Base-by-base conservation (phyloP, 192 early-diverging fungal genomes). In the Rhizoclosmatium sp. region DNA sequence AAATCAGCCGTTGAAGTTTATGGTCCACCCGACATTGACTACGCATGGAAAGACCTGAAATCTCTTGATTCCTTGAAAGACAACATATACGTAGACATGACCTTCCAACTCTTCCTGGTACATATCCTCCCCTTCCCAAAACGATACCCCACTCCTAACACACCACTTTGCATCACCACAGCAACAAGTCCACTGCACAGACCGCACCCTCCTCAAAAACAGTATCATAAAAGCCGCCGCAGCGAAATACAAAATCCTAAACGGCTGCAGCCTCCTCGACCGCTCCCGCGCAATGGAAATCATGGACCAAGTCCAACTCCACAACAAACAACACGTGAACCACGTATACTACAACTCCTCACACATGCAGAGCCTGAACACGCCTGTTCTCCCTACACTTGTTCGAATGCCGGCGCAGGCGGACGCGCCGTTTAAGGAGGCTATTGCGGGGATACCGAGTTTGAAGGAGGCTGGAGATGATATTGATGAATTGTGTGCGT, bases 181-280 rank as follows among this genome's bases (percentile, higher is more conserved):
- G 40, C n/a, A 9, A 16, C 69, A 71, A 45, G 21, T 45, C n/a
- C 14, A 71, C 21, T 71, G 21, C 69, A 31, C 69, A 5, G 51
- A 71, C 47, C 21, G 45, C 2, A 56, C 21, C 23, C 7, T 45
- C 14, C 21, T 71, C 69, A 71, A 71, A 56, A 49, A 58, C n/a
- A 31, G 5, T 4, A 44, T 44, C 47, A 71, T 44, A 12, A 23
- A 45, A 40, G 23, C 19, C 39, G 51, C 45, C 39, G 47, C 69
- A 2, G 47, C 51, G 0, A 71, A 71, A 56, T 71, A 71, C 51
- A 71, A 71, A 39, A 71, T 71, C 19, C 51, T 71, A 41, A 45
- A 71, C 39, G 16, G 31, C 16, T 71, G 69, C 41, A 56, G 31
- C 12, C 19, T 71, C 31, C 19, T 71, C 10, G 69, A 71, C 40